Percentiles rank a stretch among this genome's conserved stretches.
Evolutionary conservation across 169 alveolate species (phyloP).

Genomic region (Miamiensis avidus): DNA sequence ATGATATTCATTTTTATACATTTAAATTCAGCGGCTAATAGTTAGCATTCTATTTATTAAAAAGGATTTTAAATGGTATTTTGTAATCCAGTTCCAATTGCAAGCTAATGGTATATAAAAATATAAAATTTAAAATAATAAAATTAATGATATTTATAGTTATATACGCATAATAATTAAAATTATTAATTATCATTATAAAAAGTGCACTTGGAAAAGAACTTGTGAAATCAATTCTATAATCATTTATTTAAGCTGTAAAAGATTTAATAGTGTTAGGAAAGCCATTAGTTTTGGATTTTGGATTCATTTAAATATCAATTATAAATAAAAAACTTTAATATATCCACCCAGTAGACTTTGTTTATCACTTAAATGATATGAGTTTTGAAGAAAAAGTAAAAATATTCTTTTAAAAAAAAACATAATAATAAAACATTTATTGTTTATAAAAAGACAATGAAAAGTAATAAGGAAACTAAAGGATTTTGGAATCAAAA

Average conservation of each 20-base stretch:
- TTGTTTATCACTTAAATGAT: not conserved
- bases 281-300: not conserved
- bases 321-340: too few species aligned
- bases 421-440: too few species aligned
- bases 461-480: not conserved
- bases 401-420: not conserved
- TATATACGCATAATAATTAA: not conserved
- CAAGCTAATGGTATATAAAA: not conserved
- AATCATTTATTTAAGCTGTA: not conserved
- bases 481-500: not conserved
- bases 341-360: too few species aligned
- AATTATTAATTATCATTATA: too few species aligned
- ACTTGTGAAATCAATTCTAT: not conserved
- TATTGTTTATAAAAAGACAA: not conserved
- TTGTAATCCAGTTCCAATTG: not conserved
- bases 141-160: too few species aligned
- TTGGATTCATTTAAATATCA: too few species aligned
- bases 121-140: too few species aligned
- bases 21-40: not conserved
- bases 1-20: too few species aligned
- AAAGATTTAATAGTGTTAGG: not conserved
- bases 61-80: not conserved
- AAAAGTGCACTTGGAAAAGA: not conserved
- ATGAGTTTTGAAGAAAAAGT: not conserved
- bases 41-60: not conserved